These are phyloP conservation scores for Penicillium robsamsonii DNA, from an alignment of 495 filamentous ascomycete genomes.

Conservation along the genomic window DNA sequence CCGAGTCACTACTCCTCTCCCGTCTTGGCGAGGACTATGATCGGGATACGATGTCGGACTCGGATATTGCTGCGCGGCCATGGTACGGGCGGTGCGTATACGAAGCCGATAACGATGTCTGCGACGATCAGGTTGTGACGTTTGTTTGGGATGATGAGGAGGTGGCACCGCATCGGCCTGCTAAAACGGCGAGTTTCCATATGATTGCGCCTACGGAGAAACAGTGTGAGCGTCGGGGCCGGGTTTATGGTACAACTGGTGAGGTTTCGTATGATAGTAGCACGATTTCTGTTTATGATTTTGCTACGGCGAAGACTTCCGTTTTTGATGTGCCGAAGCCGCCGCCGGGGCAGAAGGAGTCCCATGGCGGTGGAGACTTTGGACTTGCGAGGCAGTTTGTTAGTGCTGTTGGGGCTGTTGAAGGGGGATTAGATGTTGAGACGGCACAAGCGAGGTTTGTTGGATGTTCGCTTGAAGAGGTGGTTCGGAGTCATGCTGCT, in stretches of 20 bases:
- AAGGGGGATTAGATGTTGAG: conserved; percentile 61
- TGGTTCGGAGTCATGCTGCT: conserved; percentile 82
- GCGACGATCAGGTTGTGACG: conserved; percentile 86
- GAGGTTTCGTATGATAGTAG: conserved; percentile 73
- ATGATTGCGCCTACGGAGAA: conserved; percentile 90
- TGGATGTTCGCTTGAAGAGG: conserved; percentile 80
- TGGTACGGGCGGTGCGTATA: conserved; percentile 97
- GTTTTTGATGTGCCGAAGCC: conserved; percentile 33
- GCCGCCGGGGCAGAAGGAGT: conserved; percentile 38
- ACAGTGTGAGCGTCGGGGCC: conserved; percentile 78
- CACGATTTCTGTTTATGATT: conserved; percentile 44
- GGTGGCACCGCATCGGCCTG: conserved; percentile 46
- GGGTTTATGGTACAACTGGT: conserved; percentile 79
- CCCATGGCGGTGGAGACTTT: conserved; percentile 84
- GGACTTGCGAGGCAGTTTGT: conserved; percentile 81
- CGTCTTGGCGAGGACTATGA: conserved; percentile 69
- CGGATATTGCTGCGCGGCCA: conserved; percentile 56
- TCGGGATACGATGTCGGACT: conserved; percentile 35
- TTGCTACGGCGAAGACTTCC: conserved; percentile 28
- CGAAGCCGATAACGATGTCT: conserved; percentile 84
- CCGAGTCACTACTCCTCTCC: conserved; percentile 31
- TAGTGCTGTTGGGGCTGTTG: conserved; percentile 74
- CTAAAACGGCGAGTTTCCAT: conserved; percentile 86
- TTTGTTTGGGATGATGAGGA: conserved; percentile 68
- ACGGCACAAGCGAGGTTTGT: conserved; percentile 74